Base-by-base conservation (phyloP, 495 filamentous ascomycete genomes). In the Neurospora sp. region DNA sequence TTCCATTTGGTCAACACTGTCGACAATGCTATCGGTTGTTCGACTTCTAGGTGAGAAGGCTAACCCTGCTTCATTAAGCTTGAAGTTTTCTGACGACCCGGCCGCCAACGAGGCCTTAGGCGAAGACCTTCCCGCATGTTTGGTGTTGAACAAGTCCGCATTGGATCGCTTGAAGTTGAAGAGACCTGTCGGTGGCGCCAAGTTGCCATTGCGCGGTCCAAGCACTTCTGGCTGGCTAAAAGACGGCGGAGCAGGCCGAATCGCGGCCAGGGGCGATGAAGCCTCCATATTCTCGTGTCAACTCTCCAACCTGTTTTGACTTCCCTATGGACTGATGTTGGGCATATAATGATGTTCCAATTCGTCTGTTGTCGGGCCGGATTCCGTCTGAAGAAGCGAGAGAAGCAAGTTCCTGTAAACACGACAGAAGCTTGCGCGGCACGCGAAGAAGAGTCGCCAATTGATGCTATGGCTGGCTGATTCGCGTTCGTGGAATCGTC, bases 51-150 rank as follows among this genome's bases (percentile, higher is more conserved):
- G 41, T 69, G 27, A 37, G 54, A 77, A 38, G 75, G 85, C 82
- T 81, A 80, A 97, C 95, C 93, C 96, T 76, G 91, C 91, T 79
- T 97, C 94, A 73, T 85, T 89, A 76, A 97, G 91, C 76, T 94
- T 94, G 78, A 98, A 97, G 85, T 98, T 99, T 80, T 97, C 94
- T 62, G 94, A 97, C 77, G 98, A 87, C 82, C 98, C 96, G 62
- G 94, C 94, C 27, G 94, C 95, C 75, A 99, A 84, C 78, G 93
- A 96, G 3, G 93, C 90, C 39, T 93, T 93, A 10, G 96, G 96
- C 46, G 96, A 99, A 9, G 96, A 97, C 37, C 93, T 93, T 71
- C 90, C 90, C 73, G 93, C 84, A 35, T 89, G 86, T 77, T 92
- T 92, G 76, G 91, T 82, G 75, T 84, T 87, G 84, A 96, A 96